phyloP scores from a whole-genome alignment of 2,329 filamentous ascomycete species.

The Dactylella cylindrospora region DNA sequence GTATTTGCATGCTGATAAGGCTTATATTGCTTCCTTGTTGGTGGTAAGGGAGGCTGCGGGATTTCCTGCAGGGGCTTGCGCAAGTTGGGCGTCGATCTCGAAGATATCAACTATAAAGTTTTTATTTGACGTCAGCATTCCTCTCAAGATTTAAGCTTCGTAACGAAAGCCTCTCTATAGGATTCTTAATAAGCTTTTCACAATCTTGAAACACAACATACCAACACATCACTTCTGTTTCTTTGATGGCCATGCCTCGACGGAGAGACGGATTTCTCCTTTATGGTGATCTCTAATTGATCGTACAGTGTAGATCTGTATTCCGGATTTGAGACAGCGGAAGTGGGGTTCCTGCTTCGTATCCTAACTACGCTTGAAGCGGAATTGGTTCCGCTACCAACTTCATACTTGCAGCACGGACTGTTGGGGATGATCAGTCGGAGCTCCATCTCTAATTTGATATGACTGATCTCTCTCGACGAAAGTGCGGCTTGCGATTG shows the following conservation, averaged over 20 bases:
- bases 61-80: constrained; percentile 3
- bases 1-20: background rate
- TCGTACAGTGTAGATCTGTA: constrained; percentile 23
- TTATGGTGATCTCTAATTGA: constrained; percentile 29
- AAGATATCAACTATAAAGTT: background rate
- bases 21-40: background rate
- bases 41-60: constrained; percentile 15
- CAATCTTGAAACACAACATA: constrained; percentile 1
- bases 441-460: too few relatives aligned
- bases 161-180: background rate
- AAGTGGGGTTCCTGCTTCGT: constrained; percentile 18
- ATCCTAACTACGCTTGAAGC: constrained; percentile 4
- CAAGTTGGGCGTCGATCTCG: constrained; percentile 22
- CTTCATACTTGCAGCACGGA: background rate
- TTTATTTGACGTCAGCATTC: background rate
- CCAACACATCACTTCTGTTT: background rate
- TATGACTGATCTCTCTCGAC: too few relatives aligned
- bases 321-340: constrained; percentile 30
- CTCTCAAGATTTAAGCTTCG: too few relatives aligned
- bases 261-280: constrained; percentile 1
- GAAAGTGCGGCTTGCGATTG: too few relatives aligned
- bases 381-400: background rate
- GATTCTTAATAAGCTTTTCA: background rate
- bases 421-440: constrained; percentile 19
- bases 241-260: background rate